Evolutionary conservation across 2,329 filamentous ascomycete species (phyloP).

Genomic region (Ophiostoma ips): DNA sequence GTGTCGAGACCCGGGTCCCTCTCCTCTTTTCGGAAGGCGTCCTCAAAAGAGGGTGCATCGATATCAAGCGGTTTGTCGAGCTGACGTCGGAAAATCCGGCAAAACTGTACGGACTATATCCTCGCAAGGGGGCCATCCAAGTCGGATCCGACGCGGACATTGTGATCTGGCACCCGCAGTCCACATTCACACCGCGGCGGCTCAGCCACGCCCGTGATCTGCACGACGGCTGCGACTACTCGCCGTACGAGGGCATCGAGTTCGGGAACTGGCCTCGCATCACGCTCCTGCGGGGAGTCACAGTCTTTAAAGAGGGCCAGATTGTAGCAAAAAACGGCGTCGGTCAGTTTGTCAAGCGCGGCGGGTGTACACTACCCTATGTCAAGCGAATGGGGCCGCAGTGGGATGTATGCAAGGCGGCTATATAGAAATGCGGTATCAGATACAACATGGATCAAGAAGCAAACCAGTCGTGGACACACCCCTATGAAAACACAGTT

Average conservation of each 20-base stretch:
- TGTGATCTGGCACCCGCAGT: constrained; percentile 40
- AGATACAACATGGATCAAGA: too few species aligned
- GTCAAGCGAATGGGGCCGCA: background rate
- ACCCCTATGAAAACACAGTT: background rate
- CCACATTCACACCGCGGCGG: constrained; percentile 18
- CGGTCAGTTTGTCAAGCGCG: constrained; percentile 33
- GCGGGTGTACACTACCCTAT: constrained; percentile 8
- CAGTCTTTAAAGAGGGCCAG: constrained; percentile 39
- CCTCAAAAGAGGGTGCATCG: constrained; percentile 20
- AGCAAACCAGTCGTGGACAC: too few species aligned
- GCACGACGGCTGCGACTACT: constrained; percentile 49
- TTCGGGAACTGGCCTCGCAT: constrained; percentile 47
- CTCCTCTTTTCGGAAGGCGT: constrained; percentile 26
- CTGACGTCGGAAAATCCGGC: constrained; percentile 40
- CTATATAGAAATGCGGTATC: background rate
- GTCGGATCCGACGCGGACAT: constrained; percentile 40
- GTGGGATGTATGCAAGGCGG: constrained; percentile 7
- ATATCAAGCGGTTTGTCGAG: constrained; percentile 36
- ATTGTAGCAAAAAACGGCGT: constrained; percentile 34
- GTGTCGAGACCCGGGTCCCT: constrained; percentile 40
- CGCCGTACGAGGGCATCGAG: constrained; percentile 41
- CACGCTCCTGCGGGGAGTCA: constrained; percentile 40
- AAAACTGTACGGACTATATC: constrained; percentile 40
- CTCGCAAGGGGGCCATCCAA: constrained; percentile 35
- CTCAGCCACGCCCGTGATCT: constrained; percentile 33